phyloP scores from a whole-genome alignment of 208 protist genomes.

The Leishmania arabica region DNA sequence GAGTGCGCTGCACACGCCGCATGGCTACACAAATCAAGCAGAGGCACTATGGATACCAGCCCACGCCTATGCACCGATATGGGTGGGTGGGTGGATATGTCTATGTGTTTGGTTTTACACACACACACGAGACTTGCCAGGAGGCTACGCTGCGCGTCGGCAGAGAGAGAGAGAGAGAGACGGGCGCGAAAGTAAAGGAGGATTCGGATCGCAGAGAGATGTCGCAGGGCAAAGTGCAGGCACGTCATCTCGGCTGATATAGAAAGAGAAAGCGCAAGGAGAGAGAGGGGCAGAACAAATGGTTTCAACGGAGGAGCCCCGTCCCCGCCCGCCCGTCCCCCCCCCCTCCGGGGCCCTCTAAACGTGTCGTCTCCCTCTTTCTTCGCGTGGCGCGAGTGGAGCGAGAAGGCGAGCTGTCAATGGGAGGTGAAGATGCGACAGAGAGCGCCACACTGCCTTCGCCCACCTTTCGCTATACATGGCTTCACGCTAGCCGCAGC shows the following conservation, averaged over 20 bases:
- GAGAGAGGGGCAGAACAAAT: not conserved
- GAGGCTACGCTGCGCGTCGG: not conserved
- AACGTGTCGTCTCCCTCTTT: not conserved
- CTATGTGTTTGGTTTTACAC: not conserved
- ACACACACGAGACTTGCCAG: not conserved
- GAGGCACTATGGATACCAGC: not conserved
- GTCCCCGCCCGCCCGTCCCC: not conserved
- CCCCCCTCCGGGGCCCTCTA: not conserved
- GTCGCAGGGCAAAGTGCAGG: not conserved
- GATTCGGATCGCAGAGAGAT: not conserved
- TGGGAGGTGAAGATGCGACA: not conserved
- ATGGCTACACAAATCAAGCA: conserved; percentile 2
- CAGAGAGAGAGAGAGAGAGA: not conserved
- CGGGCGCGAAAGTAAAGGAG: not conserved
- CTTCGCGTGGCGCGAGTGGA: not conserved
- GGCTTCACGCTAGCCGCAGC: not conserved
- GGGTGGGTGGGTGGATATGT: not conserved
- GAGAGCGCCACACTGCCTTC: not conserved
- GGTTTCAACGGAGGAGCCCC: not conserved
- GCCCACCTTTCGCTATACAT: not conserved
- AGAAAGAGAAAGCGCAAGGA: not conserved
- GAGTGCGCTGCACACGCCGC: conserved; percentile 17
- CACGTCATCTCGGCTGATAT: not conserved
- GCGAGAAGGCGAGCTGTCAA: not conserved
- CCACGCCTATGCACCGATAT: not conserved